These are phyloP conservation scores for Periconia macrospinosa DNA, from an alignment of 2,329 filamentous ascomycete species.

Conservation along the genomic window DNA sequence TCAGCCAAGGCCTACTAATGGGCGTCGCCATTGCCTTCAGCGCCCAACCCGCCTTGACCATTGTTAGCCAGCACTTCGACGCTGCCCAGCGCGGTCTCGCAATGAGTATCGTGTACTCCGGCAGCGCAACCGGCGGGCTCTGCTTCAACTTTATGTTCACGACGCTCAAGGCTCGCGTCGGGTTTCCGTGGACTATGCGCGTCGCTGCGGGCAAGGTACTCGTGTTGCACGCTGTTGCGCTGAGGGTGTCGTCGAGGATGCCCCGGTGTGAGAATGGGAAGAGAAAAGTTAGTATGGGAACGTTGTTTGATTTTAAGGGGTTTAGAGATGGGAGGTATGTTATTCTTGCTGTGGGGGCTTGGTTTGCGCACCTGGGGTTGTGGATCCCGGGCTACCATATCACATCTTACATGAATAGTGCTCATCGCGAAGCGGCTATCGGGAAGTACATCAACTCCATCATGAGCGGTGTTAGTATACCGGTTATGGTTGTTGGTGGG, in stretches of 20 bases:
- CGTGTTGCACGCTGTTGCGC: constrained; percentile 43
- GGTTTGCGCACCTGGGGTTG: constrained; percentile 28
- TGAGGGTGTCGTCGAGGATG: constrained; percentile 34
- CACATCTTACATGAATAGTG: constrained; percentile 61
- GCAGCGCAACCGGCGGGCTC: constrained; percentile 49
- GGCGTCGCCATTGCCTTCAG: constrained; percentile 48
- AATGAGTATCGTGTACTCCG: constrained; percentile 47
- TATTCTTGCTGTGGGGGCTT: constrained; percentile 30
- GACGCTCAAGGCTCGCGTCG: constrained; percentile 56
- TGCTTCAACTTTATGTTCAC: constrained; percentile 61
- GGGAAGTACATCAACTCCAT: constrained; percentile 50
- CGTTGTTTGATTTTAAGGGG: constrained; percentile 37
- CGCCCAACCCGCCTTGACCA: constrained; percentile 46
- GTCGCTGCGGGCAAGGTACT: constrained; percentile 58
- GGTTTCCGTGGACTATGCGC: constrained; percentile 64
- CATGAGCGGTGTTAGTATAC: constrained; percentile 55
- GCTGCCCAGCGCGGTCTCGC: constrained; percentile 44
- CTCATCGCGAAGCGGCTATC: constrained; percentile 51
- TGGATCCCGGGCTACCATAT: constrained; percentile 35
- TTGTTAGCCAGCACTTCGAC: constrained; percentile 48
- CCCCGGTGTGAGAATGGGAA: not conserved
- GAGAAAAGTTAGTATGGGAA: constrained; percentile 24
- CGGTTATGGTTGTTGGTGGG: constrained; percentile 56
- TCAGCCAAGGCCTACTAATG: constrained; percentile 49
- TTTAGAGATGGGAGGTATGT: constrained; percentile 33